Evolutionary conservation across 2,329 filamentous ascomycete species (phyloP).

Genomic region (Phoma sp.): DNA sequence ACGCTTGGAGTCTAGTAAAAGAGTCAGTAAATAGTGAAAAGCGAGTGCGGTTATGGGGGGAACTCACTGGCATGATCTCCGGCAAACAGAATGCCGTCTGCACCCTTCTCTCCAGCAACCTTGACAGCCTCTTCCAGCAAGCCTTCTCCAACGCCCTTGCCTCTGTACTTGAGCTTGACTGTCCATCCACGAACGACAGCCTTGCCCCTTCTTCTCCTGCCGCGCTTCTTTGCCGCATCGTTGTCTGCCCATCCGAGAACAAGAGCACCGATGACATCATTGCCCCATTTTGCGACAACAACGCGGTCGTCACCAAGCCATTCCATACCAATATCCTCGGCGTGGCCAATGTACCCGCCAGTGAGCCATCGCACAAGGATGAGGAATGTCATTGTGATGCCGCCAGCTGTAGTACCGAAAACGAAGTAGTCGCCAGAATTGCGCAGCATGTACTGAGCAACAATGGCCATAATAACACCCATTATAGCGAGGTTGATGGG

Average conservation of each 20-base stretch:
- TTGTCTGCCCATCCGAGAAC: constrained; percentile 70
- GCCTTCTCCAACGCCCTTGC: constrained; percentile 74
- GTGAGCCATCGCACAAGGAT: constrained; percentile 67
- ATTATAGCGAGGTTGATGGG: constrained; percentile 49
- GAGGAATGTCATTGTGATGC: constrained; percentile 69
- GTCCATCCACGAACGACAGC: constrained; percentile 86
- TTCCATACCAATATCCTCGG: constrained; percentile 67
- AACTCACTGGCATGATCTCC: constrained; percentile 78
- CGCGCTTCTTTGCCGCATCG: constrained; percentile 53
- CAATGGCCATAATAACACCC: constrained; percentile 49
- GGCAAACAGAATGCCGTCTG: constrained; percentile 76
- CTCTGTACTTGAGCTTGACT: constrained; percentile 72
- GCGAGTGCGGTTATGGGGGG: too few species aligned
- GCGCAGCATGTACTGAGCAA: constrained; percentile 52
- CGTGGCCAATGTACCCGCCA: constrained; percentile 67
- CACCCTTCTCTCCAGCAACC: constrained; percentile 71
- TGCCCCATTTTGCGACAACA: constrained; percentile 72
- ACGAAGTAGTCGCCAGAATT: constrained; percentile 61
- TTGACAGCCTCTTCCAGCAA: constrained; percentile 77
- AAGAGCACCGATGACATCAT: constrained; percentile 73
- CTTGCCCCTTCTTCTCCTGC: constrained; percentile 64
- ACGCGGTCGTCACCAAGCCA: constrained; percentile 64
- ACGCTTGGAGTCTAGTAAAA: constrained; percentile 40
- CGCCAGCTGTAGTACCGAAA: constrained; percentile 65
- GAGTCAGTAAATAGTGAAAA: too few species aligned